Percentiles rank a stretch among this genome's conserved stretches.
Evolutionary conservation across 805 yeast species (phyloP).

Genomic region (Sugiyamaella boreocaroliniensis): DNA sequence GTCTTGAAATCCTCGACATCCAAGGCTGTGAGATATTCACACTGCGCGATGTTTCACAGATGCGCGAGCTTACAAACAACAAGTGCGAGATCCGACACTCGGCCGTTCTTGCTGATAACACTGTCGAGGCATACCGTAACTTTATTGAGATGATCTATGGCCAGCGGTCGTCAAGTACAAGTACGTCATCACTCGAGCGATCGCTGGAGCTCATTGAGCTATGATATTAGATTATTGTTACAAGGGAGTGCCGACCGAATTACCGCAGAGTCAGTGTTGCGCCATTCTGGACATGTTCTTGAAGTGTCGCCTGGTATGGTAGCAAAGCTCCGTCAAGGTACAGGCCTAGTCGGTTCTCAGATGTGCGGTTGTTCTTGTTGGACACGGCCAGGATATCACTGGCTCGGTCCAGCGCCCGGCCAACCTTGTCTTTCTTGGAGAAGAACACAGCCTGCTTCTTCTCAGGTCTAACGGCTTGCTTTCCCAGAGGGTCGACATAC

Average conservation of each 20-base stretch:
- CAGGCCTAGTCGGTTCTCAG: slow-evolving; percentile 11
- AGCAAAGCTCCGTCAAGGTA: slow-evolving; percentile 8
- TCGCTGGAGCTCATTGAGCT: neutral
- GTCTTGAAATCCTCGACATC: slow-evolving; percentile 2
- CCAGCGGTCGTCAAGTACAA: neutral
- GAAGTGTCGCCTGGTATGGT: slow-evolving; percentile 12
- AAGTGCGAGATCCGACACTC: slow-evolving; percentile 13
- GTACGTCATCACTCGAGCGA: slow-evolving; percentile 1
- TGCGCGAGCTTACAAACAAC: slow-evolving; percentile 2
- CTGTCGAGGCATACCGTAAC: slow-evolving; percentile 14
- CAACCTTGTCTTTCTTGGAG: slow-evolving; percentile 16
- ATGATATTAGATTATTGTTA: no score
- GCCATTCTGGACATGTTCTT: slow-evolving; percentile 13
- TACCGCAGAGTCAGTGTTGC: slow-evolving; percentile 8
- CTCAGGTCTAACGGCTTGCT: slow-evolving; percentile 16
- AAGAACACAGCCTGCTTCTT: slow-evolving; percentile 24
- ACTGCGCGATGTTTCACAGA: slow-evolving; percentile 7
- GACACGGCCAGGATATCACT: slow-evolving; percentile 19
- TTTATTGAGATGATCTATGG: slow-evolving; percentile 12
- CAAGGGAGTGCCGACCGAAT: neutral
- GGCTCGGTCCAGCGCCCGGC: slow-evolving; percentile 26
- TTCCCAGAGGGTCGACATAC: slow-evolving; percentile 17
- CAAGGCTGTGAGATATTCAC: slow-evolving; percentile 16
- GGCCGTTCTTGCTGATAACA: slow-evolving; percentile 17
- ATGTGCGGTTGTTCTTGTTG: slow-evolving; percentile 12